Evolutionary conservation across 1,284 basidiomycete genomes (phyloP).

Genomic region (Golubevia pallescens): DNA sequence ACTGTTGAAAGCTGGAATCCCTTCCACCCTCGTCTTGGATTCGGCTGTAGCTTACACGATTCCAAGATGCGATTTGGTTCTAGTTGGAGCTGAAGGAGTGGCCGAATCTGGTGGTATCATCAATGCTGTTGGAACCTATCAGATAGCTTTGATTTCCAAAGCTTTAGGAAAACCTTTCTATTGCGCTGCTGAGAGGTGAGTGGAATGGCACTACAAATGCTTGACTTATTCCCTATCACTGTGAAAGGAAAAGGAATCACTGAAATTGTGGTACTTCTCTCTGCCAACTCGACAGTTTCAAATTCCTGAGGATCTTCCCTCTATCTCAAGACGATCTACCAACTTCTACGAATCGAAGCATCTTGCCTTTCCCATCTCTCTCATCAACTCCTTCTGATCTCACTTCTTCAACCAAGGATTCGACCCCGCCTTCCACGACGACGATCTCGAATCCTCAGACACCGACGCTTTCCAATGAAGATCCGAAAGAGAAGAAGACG

Average conservation of each 20-base stretch:
- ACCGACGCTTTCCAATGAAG: not conserved
- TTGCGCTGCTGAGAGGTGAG: constrained; percentile 49
- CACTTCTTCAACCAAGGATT: constrained; percentile 2
- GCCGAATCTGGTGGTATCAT: constrained; percentile 55
- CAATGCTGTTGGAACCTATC: constrained; percentile 55
- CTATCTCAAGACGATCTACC: constrained; percentile 57
- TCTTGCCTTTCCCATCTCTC: constrained; percentile 31
- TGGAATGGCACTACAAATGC: constrained; percentile 1
- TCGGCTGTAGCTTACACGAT: constrained; percentile 55
- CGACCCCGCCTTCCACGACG: no score
- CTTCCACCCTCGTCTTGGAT: constrained; percentile 55
- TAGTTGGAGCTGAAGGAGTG: constrained; percentile 59
- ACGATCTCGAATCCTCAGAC: not conserved
- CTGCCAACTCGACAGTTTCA: constrained; percentile 28
- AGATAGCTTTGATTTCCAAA: constrained; percentile 57
- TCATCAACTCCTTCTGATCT: not conserved
- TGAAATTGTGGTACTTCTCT: not conserved
- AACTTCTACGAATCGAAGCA: constrained; percentile 4
- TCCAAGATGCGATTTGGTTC: constrained; percentile 49
- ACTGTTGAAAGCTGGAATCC: constrained; percentile 36
- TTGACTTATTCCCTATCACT: not conserved
- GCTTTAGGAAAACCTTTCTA: constrained; percentile 51
- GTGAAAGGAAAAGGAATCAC: not conserved
- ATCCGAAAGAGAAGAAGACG: not conserved
- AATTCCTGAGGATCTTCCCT: constrained; percentile 58